These are phyloP conservation scores for Kodamaea kakaduensis DNA, from an alignment of 805 yeast species.

Conservation along the genomic window DNA sequence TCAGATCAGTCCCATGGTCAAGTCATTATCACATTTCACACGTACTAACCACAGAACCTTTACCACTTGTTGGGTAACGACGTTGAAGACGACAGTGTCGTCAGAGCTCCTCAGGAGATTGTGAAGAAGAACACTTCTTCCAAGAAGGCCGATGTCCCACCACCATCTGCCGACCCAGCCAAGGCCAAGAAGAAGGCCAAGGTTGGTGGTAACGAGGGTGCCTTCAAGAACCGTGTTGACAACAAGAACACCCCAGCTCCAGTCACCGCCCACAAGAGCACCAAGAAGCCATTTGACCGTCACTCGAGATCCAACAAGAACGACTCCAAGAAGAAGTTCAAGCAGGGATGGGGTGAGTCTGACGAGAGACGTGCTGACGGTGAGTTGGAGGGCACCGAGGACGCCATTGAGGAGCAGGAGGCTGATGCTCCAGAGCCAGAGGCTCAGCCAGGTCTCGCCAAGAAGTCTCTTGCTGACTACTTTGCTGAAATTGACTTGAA, in stretches of 20 bases:
- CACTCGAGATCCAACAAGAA: slow-evolving; percentile 79
- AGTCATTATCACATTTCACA: no score
- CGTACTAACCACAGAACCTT: slow-evolving; percentile 54
- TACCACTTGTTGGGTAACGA: slow-evolving; percentile 84
- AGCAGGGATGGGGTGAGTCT: slow-evolving; percentile 87
- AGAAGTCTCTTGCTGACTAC: slow-evolving; percentile 82
- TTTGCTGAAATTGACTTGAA: slow-evolving; percentile 57
- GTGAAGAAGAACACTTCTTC: slow-evolving; percentile 81
- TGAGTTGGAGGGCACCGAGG: slow-evolving; percentile 47
- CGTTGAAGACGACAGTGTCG: slow-evolving; percentile 72
- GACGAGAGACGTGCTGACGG: slow-evolving; percentile 61
- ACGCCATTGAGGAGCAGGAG: slow-evolving; percentile 37
- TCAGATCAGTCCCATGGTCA: no score
- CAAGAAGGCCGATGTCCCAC: slow-evolving; percentile 80
- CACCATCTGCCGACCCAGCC: slow-evolving; percentile 76
- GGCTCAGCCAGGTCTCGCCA: slow-evolving; percentile 34
- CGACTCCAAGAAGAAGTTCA: slow-evolving; percentile 80
- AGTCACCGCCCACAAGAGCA: slow-evolving; percentile 49
- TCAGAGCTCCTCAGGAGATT: slow-evolving; percentile 63
- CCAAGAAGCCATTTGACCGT: slow-evolving; percentile 71
- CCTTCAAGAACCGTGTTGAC: slow-evolving; percentile 56
- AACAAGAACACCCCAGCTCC: slow-evolving; percentile 67
- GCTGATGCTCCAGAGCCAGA: slow-evolving; percentile 47
- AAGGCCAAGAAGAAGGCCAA: slow-evolving; percentile 68
- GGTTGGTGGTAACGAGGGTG: slow-evolving; percentile 86